phyloP scores from a whole-genome alignment of 306 rosid species.

The Fragaria iinumae region DNA sequence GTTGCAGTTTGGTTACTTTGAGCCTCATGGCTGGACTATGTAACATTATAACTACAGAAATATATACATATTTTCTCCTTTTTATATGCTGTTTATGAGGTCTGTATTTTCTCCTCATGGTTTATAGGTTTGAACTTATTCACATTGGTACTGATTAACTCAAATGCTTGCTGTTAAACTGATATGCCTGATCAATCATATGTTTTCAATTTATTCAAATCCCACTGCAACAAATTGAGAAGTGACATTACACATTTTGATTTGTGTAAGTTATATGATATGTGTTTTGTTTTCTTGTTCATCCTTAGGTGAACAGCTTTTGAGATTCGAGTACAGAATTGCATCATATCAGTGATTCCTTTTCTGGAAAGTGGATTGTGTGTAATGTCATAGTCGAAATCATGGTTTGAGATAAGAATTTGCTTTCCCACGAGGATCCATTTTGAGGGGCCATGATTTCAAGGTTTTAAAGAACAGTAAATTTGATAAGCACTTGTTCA shows the following conservation, averaged over 20 bases:
- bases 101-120: too few species aligned
- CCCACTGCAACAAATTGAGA: background rate
- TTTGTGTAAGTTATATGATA: background rate
- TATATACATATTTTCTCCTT: background rate
- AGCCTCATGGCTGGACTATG: background rate
- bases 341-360: constrained; percentile 11
- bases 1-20: background rate
- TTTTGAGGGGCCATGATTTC: background rate
- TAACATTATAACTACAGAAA: background rate
- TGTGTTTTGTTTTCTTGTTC: constrained; percentile 5
- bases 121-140: background rate
- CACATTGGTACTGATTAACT: background rate
- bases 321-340: background rate
- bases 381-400: background rate
- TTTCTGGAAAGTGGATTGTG: constrained; percentile 1
- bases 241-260: background rate
- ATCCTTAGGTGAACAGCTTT: background rate
- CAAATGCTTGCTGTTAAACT: background rate
- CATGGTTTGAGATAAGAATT: background rate
- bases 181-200: background rate
- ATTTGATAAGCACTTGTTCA: background rate
- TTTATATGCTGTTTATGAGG: background rate
- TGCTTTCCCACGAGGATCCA: constrained; percentile 10
- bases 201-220: background rate
- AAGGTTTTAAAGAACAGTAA: background rate